These are phyloP conservation scores for Trichoderma sp. DNA, from an alignment of 2,329 filamentous ascomycete genomes.

Conservation along the genomic window DNA sequence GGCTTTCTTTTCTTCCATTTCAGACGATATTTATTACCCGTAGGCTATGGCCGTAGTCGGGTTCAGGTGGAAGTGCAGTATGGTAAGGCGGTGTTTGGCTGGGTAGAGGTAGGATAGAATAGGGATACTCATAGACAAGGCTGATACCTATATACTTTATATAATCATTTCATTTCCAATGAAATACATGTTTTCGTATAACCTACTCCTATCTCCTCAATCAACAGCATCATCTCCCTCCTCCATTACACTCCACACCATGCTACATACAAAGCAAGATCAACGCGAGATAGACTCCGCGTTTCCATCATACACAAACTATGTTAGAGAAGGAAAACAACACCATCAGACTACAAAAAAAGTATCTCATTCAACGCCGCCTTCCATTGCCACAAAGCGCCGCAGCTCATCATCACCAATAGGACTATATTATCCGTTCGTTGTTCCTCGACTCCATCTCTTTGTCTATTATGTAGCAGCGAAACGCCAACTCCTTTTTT, in stretches of 20 bases:
- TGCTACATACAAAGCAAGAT: neutral
- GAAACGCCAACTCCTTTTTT: neutral
- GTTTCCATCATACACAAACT: too few species aligned
- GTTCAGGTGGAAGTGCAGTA: neutral
- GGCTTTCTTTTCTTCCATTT: neutral
- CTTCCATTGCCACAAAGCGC: neutral
- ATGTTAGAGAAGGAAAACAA: too few species aligned
- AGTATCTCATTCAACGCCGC: neutral
- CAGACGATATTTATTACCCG: too few species aligned
- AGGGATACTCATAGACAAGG: slow-evolving; percentile 15
- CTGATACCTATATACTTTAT: slow-evolving; percentile 18
- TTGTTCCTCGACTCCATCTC: neutral
- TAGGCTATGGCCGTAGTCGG: neutral
- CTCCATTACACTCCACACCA: neutral
- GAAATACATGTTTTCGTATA: neutral
- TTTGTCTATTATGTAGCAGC: neutral
- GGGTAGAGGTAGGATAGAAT: too few species aligned
- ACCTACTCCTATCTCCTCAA: neutral
- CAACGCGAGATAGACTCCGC: neutral
- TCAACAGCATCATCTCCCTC: neutral
- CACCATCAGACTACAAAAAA: neutral
- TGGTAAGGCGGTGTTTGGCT: neutral
- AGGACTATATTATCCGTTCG: neutral
- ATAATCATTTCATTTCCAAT: neutral
- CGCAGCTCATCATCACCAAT: too few species aligned